Base-by-base conservation (phyloP, 345 rosid species). In the Pistacia integerrima region DNA sequence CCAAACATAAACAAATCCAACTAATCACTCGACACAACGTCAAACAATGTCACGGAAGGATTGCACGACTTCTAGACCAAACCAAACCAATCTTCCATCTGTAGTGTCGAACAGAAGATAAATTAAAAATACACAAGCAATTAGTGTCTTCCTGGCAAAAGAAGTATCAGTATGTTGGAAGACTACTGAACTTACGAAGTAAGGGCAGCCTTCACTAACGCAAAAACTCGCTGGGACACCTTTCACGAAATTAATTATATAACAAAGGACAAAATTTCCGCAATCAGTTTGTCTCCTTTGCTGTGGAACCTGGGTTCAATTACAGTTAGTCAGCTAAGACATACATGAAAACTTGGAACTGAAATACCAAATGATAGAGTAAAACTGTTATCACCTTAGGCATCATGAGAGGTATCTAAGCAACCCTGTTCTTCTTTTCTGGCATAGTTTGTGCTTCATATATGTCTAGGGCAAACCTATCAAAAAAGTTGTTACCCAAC, bases 401-500 rank as follows among this genome's bases (percentile, higher is more conserved):
- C 48, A 86, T 77, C 75, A 86, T 61, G 30, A 86, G 68, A 2
- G 89, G 89, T 60, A 82, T 84, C 28, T 70, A 49, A 58, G 65
- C 62, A 70, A 82, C 67, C 44, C 55, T 30, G 11, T 67, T 28
- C 67, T 41, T 64, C 58, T 74, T 72, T 71, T 79, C 82, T 33
- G 60, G 78, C 69, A 80, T 22, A 0, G 25, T 25, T 25, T 25
- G 0, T 25, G 25, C 25, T 25, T 25, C 25, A 25, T 25, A 25
- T 25, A 87, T 81, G 77, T 84, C 87, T n/a, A 74, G 44, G 17
- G 82, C 82, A 84, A 87, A 87, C 83, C 90, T 87, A 78, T 14
- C 35, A 25, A 72, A 13, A 25, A 25, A 48, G 52, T 3, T 8
- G 8, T 48, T 2, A 8, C 2, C 8, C 25, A 2, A 10, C 0